Evolutionary conservation across 2,329 filamentous ascomycete species (phyloP).

Genomic region (Bisporella sp.): DNA sequence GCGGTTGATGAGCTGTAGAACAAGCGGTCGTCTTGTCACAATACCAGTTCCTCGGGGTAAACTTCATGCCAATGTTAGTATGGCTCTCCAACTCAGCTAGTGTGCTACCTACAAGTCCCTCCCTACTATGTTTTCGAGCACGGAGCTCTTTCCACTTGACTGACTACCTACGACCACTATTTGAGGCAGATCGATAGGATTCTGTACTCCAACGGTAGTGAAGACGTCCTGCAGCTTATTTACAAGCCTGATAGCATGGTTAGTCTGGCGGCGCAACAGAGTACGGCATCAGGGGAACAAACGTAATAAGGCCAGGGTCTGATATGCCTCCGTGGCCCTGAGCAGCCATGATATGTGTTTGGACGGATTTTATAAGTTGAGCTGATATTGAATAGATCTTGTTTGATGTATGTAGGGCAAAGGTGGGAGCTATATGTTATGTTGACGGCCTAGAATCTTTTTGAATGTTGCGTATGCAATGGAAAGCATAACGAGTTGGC

Average conservation of each 20-base stretch:
- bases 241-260: conserved; percentile 56
- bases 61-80: conserved; percentile 42
- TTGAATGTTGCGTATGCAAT: background rate
- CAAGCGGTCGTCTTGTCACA: conserved; percentile 89
- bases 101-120: conserved; percentile 79
- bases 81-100: background rate
- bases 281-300: conserved; percentile 24
- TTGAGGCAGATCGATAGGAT: conserved; percentile 97
- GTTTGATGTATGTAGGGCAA: too few relatives aligned
- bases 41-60: conserved; percentile 96
- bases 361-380: background rate
- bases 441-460: background rate
- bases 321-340: conserved; percentile 54
- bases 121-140: conserved; percentile 97
- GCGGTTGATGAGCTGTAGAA: conserved; percentile 96
- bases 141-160: conserved; percentile 98
- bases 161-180: conserved; percentile 98
- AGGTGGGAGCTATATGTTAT: background rate
- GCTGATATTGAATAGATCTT: too few relatives aligned
- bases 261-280: conserved; percentile 20
- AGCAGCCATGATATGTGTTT: conserved; percentile 16
- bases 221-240: conserved; percentile 99
- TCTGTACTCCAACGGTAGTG: conserved; percentile 95
- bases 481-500: too few relatives aligned
- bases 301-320: conserved; percentile 62